phyloP scores from a whole-genome alignment of 371 early-diverging fungal species.

The Lichtheimia ornata region DNA sequence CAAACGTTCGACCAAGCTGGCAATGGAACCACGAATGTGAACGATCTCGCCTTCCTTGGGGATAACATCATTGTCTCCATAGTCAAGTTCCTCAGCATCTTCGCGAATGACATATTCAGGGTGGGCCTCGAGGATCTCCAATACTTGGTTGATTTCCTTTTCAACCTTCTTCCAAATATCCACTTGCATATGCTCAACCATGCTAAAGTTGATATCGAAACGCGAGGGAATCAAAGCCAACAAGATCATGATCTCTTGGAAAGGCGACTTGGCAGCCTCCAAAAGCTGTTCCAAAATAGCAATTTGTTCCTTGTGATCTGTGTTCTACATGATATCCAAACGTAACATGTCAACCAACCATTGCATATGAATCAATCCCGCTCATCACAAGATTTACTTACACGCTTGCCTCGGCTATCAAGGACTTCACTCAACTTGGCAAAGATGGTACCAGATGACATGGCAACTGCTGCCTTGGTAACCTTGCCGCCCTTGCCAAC shows the following conservation, averaged over 20 bases:
- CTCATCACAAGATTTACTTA: slow-evolving; percentile 17
- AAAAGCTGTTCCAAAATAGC: slow-evolving; percentile 69
- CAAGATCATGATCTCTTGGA: slow-evolving; percentile 85
- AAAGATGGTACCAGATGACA: slow-evolving; percentile 78
- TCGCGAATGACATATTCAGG: slow-evolving; percentile 63
- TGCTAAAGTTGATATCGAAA: slow-evolving; percentile 80
- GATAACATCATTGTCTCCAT: slow-evolving; percentile 67
- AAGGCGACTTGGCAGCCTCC: slow-evolving; percentile 68
- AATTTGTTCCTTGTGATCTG: slow-evolving; percentile 84
- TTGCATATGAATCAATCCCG: neutral
- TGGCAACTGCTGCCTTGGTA: slow-evolving; percentile 57
- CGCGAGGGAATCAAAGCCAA: slow-evolving; percentile 87
- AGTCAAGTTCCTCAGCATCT: slow-evolving; percentile 65
- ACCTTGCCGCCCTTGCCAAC: slow-evolving; percentile 86
- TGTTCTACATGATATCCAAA: slow-evolving; percentile 59
- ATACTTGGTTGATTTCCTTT: slow-evolving; percentile 70
- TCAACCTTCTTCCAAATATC: slow-evolving; percentile 83
- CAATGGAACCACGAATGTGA: slow-evolving; percentile 82
- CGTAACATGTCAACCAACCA: neutral
- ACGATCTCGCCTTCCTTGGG: slow-evolving; percentile 54
- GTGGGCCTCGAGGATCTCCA: slow-evolving; percentile 76
- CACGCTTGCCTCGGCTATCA: slow-evolving; percentile 92
- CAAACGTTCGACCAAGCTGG: slow-evolving; percentile 89
- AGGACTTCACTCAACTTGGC: slow-evolving; percentile 79
- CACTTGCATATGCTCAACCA: slow-evolving; percentile 70